Percentiles rank a stretch among this genome's conserved stretches.
Evolutionary conservation across 2,329 filamentous ascomycete species (phyloP).

Genomic region (Neonectria faginata): DNA sequence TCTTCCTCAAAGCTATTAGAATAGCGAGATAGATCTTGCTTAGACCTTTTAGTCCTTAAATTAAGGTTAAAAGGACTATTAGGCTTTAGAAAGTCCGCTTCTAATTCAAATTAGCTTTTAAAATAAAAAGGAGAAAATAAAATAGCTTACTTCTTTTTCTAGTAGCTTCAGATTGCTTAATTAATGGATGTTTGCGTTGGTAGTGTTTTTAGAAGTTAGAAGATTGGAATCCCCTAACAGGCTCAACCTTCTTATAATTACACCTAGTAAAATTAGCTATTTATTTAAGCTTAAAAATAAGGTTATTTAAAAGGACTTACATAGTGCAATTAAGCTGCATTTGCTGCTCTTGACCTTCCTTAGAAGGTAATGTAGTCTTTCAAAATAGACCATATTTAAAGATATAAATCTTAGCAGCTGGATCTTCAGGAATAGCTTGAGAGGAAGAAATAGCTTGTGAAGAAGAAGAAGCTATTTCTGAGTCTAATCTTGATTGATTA

Average conservation of each 20-base stretch:
- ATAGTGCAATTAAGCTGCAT: not conserved
- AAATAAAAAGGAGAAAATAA: not conserved
- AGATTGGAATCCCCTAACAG: not conserved
- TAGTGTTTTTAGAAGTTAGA: not conserved
- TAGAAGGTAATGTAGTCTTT: not conserved
- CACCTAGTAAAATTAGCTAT: not conserved
- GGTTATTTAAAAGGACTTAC: not conserved
- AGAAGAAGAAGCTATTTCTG: not conserved
- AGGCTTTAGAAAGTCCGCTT: not conserved
- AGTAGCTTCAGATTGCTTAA: slow-evolving; percentile 1
- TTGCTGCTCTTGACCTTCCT: not conserved
- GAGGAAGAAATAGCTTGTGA: not conserved
- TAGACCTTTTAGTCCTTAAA: not conserved
- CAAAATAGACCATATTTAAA: not conserved
- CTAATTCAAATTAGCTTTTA: not conserved
- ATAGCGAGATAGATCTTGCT: not conserved
- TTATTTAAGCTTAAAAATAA: not conserved
- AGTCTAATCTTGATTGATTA: not conserved
- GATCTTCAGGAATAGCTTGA: not conserved
- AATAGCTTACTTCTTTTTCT: not conserved
- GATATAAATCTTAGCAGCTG: not conserved
- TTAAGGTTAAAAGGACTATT: not conserved
- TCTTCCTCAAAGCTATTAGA: not conserved
- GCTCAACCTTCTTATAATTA: not conserved
- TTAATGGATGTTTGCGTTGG: not conserved